Conservation (phyloP, 352 stramenopile genomes). For the Pythium aristosporum region DNA sequence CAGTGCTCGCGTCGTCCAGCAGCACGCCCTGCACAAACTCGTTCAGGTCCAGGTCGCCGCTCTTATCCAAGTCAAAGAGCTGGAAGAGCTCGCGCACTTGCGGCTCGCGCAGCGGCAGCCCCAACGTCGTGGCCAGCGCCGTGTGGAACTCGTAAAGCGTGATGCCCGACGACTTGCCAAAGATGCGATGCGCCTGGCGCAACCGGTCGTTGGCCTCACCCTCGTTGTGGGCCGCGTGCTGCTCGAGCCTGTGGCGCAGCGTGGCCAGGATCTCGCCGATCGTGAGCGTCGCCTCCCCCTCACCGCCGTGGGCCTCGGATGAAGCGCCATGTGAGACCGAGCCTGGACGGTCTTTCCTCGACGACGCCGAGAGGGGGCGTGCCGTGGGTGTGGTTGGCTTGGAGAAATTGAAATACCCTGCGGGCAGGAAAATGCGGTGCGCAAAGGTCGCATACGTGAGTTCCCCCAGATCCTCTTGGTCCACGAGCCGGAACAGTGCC, state of each 20-base stretch:
- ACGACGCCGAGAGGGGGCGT: background rate
- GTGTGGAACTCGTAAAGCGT: conserved; percentile 48
- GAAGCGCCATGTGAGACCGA: too few species aligned
- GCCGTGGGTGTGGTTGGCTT: conserved; percentile 1
- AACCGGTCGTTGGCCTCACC: conserved; percentile 74
- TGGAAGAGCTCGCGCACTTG: conserved; percentile 64
- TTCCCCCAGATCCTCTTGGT: conserved; percentile 64
- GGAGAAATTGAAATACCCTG: conserved; percentile 33
- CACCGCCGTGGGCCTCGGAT: background rate
- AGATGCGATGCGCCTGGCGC: conserved; percentile 72
- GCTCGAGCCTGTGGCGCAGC: conserved; percentile 62
- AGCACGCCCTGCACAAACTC: conserved; percentile 81
- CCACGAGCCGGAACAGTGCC: conserved; percentile 58
- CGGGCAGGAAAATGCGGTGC: conserved; percentile 54
- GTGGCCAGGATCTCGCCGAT: conserved; percentile 58
- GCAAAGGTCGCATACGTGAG: conserved; percentile 66
- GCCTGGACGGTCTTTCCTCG: background rate
- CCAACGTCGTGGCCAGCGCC: conserved; percentile 47
- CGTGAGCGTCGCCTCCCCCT: conserved; percentile 39
- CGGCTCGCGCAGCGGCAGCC: conserved; percentile 48
- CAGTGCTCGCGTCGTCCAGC: conserved; percentile 62
- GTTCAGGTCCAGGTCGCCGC: conserved; percentile 72
- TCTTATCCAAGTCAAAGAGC: conserved; percentile 78
- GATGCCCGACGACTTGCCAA: conserved; percentile 64
- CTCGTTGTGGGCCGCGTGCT: conserved; percentile 32